A percentile compares a stretch with the other conserved stretches of the same genome.
phyloP scores from a whole-genome alignment of 768 basidiomycete species.

The Lactifluus pinguis region DNA sequence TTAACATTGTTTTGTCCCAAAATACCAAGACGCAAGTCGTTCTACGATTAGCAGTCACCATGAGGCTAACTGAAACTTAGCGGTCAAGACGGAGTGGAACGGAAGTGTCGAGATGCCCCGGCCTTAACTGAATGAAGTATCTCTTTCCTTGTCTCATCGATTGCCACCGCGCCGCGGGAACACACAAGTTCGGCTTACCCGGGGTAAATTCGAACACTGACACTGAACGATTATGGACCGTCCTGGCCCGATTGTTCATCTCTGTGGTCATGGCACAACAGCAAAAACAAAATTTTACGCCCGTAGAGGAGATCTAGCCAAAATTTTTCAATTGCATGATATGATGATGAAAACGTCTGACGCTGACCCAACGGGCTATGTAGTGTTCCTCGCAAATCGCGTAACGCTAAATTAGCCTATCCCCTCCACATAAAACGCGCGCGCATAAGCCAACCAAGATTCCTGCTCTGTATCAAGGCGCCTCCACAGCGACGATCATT shows the following conservation, averaged over 20 bases:
- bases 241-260: neutral
- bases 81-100: neutral
- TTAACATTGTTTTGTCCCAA: neutral
- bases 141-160: neutral
- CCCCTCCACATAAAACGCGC: neutral
- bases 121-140: neutral
- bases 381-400: neutral
- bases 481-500: neutral
- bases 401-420: constrained; percentile 3
- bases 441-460: neutral
- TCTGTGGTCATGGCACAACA: neutral
- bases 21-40: neutral
- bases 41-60: neutral
- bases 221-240: neutral
- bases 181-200: neutral
- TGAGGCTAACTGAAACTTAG: neutral
- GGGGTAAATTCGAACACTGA: neutral
- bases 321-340: neutral
- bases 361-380: neutral
- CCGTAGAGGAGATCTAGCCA: neutral
- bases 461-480: neutral
- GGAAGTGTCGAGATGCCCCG: neutral
- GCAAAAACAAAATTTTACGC: neutral
- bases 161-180: neutral
- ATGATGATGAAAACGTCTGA: neutral